phyloP scores from a whole-genome alignment of 306 rosid genomes.

The Fragaria iinumae region DNA sequence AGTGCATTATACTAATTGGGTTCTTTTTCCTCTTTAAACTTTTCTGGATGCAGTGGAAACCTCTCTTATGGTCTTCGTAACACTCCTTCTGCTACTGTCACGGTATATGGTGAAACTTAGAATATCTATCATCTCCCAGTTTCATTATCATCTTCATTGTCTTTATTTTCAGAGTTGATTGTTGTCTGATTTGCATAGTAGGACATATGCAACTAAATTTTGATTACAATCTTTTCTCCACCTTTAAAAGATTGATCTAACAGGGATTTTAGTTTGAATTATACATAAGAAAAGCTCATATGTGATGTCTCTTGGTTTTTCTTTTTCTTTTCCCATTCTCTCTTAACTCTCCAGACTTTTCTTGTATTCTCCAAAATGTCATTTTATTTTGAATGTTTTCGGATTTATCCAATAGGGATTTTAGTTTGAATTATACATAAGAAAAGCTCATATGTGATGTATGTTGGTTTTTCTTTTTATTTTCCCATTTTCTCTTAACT shows the following conservation, averaged over 20 bases:
- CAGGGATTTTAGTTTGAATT: not conserved
- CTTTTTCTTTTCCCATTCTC: not conserved
- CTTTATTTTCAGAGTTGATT: not conserved
- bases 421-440: not conserved
- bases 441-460: not conserved
- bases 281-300: not conserved
- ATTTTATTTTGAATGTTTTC: not conserved
- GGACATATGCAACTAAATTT: not conserved
- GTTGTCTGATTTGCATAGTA: conserved; percentile 1
- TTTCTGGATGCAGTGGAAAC: conserved; percentile 64
- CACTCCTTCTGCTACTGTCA: conserved; percentile 59
- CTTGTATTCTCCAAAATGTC: not conserved
- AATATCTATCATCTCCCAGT: conserved; percentile 8
- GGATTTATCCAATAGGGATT: not conserved
- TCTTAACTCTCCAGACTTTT: not conserved
- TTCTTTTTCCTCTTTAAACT: conserved; percentile 2
- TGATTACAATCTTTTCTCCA: not conserved
- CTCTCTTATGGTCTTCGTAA: conserved; percentile 78
- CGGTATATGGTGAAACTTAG: conserved; percentile 47
- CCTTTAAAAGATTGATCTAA: not conserved
- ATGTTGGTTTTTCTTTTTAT: not conserved
- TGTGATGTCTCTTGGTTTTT: not conserved
- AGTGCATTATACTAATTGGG: not conserved
- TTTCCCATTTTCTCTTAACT: not conserved
- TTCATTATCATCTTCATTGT: conserved; percentile 10